A percentile compares a stretch with the other conserved stretches of the same genome.
These are phyloP conservation scores for Fistulina hepatica DNA, from an alignment of 1,284 basidiomycete species.

Conservation along the genomic window DNA sequence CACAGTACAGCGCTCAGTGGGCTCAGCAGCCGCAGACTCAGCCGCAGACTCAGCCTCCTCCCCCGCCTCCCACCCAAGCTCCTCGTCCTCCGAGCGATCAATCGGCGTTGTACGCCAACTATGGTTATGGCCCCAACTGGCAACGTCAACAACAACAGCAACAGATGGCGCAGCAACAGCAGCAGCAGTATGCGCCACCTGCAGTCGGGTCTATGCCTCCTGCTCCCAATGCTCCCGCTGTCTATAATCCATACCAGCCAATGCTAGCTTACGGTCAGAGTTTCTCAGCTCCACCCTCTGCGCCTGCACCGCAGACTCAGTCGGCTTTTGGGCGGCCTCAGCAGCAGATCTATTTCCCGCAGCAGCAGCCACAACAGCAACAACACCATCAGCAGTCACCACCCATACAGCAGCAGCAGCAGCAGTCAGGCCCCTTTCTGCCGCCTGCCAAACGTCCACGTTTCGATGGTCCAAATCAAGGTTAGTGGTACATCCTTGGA, in stretches of 20 bases:
- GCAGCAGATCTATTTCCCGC: slow-evolving; percentile 31
- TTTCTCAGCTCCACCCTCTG: slow-evolving; percentile 34
- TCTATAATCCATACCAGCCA: slow-evolving; percentile 71
- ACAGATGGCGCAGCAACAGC: slow-evolving; percentile 33
- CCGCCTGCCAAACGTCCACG: slow-evolving; percentile 77
- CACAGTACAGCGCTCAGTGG: slow-evolving; percentile 56
- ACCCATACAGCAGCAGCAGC: slow-evolving; percentile 48
- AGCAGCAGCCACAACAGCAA: slow-evolving; percentile 30
- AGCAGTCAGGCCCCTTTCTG: slow-evolving; percentile 59
- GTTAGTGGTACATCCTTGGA: slow-evolving; percentile 19
- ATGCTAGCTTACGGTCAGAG: slow-evolving; percentile 56
- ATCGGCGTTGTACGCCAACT: slow-evolving; percentile 72
- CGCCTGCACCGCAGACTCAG: slow-evolving; percentile 32
- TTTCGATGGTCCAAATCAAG: slow-evolving; percentile 62
- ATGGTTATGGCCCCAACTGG: slow-evolving; percentile 67
- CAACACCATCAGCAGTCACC: slow-evolving; percentile 37
- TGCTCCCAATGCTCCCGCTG: slow-evolving; percentile 42
- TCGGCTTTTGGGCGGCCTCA: too few relatives aligned
- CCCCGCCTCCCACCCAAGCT: slow-evolving; percentile 37
- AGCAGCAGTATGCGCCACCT: slow-evolving; percentile 38
- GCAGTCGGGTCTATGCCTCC: slow-evolving; percentile 39
- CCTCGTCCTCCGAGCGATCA: slow-evolving; percentile 59
- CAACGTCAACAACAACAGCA: slow-evolving; percentile 54
- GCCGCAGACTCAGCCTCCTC: too few relatives aligned
- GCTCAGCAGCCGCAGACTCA: too few relatives aligned